Evolutionary conservation across 2,329 filamentous ascomycete species (phyloP).

Genomic region (Talaromyces sp.): DNA sequence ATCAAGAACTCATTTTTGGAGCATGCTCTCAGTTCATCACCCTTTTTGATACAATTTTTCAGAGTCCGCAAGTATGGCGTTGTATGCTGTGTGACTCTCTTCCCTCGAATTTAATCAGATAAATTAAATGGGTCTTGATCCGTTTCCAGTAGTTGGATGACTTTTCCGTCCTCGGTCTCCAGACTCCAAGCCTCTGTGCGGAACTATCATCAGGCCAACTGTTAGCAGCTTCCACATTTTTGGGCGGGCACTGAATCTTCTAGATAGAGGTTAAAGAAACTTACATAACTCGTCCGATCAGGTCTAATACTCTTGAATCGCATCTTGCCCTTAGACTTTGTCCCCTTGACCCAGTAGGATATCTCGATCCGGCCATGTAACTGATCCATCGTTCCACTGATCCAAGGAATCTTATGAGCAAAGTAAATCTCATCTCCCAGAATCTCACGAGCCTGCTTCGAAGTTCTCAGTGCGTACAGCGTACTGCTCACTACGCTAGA

Average conservation of each 20-base stretch:
- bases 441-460: conserved; percentile 66
- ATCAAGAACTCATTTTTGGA: conserved; percentile 10
- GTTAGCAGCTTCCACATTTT: not conserved
- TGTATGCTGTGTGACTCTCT: not conserved
- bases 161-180: conserved; percentile 61
- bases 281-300: conserved; percentile 58
- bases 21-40: conserved; percentile 6
- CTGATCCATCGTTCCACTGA: conserved; percentile 85
- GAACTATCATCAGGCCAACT: conserved; percentile 52
- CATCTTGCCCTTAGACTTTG: conserved; percentile 67
- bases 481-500: conserved; percentile 81
- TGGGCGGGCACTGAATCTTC: not conserved
- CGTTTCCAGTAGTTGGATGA: conserved; percentile 73
- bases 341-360: conserved; percentile 79
- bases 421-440: conserved; percentile 89
- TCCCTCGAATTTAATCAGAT: conserved; percentile 27
- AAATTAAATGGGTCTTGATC: conserved; percentile 66
- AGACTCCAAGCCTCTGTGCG: conserved; percentile 90
- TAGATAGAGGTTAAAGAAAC: conserved; percentile 26
- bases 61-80: not conserved
- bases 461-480: conserved; percentile 86
- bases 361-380: conserved; percentile 88
- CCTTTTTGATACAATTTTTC: conserved; percentile 1
- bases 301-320: conserved; percentile 73
- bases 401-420: conserved; percentile 74